Evolutionary conservation across 2,329 filamentous ascomycete genomes (phyloP).

Genomic region (Ophiostoma angusticollis): DNA sequence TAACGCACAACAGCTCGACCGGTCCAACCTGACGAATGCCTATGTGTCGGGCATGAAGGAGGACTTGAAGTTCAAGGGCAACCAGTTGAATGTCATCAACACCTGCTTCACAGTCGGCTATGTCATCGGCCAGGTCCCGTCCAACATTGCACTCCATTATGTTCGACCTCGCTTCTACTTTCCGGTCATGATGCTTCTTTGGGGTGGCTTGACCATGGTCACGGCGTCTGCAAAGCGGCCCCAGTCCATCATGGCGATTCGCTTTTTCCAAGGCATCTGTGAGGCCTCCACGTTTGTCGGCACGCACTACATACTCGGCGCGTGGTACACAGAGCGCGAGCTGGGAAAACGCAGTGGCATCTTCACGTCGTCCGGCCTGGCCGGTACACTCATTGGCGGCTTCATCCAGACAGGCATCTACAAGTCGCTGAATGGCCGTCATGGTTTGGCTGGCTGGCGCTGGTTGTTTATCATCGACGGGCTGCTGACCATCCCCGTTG

Average conservation of each 20-base stretch:
- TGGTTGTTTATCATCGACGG: conserved; percentile 41
- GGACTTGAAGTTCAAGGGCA: conserved; percentile 33
- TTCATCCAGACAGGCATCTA: conserved; percentile 46
- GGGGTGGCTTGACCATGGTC: conserved; percentile 51
- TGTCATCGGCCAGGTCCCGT: conserved; percentile 46
- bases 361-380: conserved; percentile 46
- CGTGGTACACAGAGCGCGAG: conserved; percentile 48
- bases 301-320: conserved; percentile 46
- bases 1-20: conserved; percentile 28
- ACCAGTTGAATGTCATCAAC: conserved; percentile 41
- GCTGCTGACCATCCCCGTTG: conserved; percentile 42
- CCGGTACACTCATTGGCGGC: conserved; percentile 48
- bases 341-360: conserved; percentile 49
- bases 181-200: conserved; percentile 49
- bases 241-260: conserved; percentile 45
- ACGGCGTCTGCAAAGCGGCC: conserved; percentile 40
- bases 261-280: conserved; percentile 41
- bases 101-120: conserved; percentile 35
- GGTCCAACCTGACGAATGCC: conserved; percentile 39
- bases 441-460: conserved; percentile 42
- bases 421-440: conserved; percentile 30
- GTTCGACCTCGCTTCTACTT: conserved; percentile 51
- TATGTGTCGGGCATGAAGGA: conserved; percentile 43
- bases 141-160: conserved; percentile 50
- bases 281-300: conserved; percentile 46